A percentile compares a stretch with the other conserved stretches of the same genome.
These are phyloP conservation scores for Russula abietina DNA, from an alignment of 768 basidiomycete genomes.

Conservation along the genomic window DNA sequence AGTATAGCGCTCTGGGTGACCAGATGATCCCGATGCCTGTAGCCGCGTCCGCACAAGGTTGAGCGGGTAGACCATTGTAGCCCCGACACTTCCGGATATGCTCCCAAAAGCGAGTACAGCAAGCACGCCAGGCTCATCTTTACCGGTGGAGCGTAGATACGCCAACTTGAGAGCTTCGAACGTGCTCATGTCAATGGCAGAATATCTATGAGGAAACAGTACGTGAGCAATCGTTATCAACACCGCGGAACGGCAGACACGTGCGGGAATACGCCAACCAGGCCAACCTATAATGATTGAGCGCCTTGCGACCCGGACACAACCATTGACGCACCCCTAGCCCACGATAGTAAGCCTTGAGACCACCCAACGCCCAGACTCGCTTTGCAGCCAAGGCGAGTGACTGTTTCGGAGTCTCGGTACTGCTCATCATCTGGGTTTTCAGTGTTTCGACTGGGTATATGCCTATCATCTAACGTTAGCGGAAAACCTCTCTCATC, in stretches of 20 bases:
- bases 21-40: conserved; percentile 93
- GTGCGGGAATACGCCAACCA: conserved; percentile 94
- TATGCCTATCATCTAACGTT: conserved; percentile 54
- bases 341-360: conserved; percentile 87
- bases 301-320: conserved; percentile 20
- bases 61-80: conserved; percentile 87
- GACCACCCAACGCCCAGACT: conserved; percentile 73
- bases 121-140: conserved; percentile 84
- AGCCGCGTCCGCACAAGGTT: conserved; percentile 90
- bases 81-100: conserved; percentile 88
- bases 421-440: conserved; percentile 97
- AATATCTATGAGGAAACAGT: conserved; percentile 46
- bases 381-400: conserved; percentile 58
- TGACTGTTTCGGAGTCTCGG: conserved; percentile 51
- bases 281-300: conserved; percentile 61
- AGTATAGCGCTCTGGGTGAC: conserved; percentile 86
- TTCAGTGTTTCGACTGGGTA: conserved; percentile 97
- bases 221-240: conserved; percentile 17
- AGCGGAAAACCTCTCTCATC: conserved; percentile 21
- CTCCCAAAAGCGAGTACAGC: conserved; percentile 88
- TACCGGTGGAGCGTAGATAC: conserved; percentile 79
- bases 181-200: conserved; percentile 96
- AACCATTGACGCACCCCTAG: conserved; percentile 57
- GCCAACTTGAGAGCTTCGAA: conserved; percentile 93
- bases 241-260: conserved; percentile 28